Evolutionary conservation across 257 asterid species (phyloP), one percentile per base, ranked within the genome.

Genomic region (Sherardia arvensis): DNA sequence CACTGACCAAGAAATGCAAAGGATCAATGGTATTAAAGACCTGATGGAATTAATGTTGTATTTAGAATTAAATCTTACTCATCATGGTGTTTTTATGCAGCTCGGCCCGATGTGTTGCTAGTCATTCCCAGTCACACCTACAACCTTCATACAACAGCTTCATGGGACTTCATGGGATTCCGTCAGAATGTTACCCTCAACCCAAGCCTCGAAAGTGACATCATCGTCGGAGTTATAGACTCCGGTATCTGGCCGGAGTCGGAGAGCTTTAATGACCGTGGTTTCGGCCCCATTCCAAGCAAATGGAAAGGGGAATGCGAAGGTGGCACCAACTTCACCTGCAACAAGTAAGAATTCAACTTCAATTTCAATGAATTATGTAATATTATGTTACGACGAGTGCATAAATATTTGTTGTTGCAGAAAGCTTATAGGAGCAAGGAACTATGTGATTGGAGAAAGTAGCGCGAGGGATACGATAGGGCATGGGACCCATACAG

Each of bases 351-450:
- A 62, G 18, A 5, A 1, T 22, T 27, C 61, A 26, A 0, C 4
- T 8, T 6, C n/a, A n/a, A n/a, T n/a, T n/a, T n/a, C n/a, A n/a
- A n/a, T n/a, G n/a, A n/a, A n/a, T n/a, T n/a, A n/a, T n/a, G n/a
- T n/a, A n/a, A n/a, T n/a, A n/a, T n/a, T n/a, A n/a, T n/a, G n/a
- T n/a, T n/a, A n/a, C n/a, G n/a, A n/a, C n/a, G n/a, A n/a, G n/a
- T n/a, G n/a, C n/a, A n/a, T n/a, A n/a, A n/a, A n/a, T n/a, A n/a
- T n/a, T n/a, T n/a, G n/a, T n/a, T n/a, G n/a, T 53, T 69, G 7
- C 58, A 82, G 87, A n/a, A 79, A 82, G 61, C 8, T 82, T 40
- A 75, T 82, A 4, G 85, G 85, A 36, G 85, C 83, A 7, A 67
- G 85, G 3, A 47, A 17, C 62, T 77, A 82, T 25, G 32, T 4